Conservation (phyloP, 2,329 filamentous ascomycete species). For the Penicillium concentricum region DNA sequence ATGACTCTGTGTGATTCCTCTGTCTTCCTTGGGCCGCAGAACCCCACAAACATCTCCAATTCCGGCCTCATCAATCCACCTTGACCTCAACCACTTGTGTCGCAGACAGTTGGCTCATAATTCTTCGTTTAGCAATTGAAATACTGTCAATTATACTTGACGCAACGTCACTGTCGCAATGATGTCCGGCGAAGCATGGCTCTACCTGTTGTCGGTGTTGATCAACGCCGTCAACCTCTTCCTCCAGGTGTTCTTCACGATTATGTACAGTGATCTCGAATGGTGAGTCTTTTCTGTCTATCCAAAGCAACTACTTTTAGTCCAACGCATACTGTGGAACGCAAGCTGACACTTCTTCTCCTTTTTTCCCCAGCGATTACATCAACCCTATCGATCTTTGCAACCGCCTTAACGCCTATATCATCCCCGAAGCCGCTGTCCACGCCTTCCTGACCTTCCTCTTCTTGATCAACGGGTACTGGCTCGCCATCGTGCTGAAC, state of each 20-base stretch:
- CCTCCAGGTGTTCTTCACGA: conserved; percentile 99
- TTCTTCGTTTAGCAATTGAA: conserved; percentile 7
- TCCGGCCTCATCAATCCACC: conserved; percentile 18
- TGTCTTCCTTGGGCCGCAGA: conserved; percentile 14
- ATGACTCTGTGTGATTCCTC: conserved; percentile 17
- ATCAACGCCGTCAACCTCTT: conserved; percentile 99
- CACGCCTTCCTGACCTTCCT: conserved; percentile 94
- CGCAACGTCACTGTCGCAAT: conserved; percentile 32
- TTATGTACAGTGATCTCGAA: conserved; percentile 99
- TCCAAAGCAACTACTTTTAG: neutral
- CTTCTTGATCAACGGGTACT: conserved; percentile 98
- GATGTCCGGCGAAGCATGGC: conserved; percentile 98
- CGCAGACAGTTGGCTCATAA: conserved; percentile 5
- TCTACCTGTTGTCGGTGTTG: conserved; percentile 95
- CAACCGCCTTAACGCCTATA: conserved; percentile 99
- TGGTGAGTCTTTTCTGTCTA: conserved; percentile 65
- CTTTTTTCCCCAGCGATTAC: conserved; percentile 70
- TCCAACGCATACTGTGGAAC: neutral
- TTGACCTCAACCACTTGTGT: conserved; percentile 6
- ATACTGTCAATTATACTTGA: neutral
- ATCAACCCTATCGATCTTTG: conserved; percentile 99
- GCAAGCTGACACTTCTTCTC: conserved; percentile 25
- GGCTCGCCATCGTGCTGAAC: conserved; percentile 89
- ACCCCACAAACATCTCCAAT: conserved; percentile 29
- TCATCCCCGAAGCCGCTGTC: conserved; percentile 95